These are phyloP conservation scores for Cunninghamia lanceolata DNA, from an alignment of 75 land plant genomes.

Conservation along the genomic window DNA sequence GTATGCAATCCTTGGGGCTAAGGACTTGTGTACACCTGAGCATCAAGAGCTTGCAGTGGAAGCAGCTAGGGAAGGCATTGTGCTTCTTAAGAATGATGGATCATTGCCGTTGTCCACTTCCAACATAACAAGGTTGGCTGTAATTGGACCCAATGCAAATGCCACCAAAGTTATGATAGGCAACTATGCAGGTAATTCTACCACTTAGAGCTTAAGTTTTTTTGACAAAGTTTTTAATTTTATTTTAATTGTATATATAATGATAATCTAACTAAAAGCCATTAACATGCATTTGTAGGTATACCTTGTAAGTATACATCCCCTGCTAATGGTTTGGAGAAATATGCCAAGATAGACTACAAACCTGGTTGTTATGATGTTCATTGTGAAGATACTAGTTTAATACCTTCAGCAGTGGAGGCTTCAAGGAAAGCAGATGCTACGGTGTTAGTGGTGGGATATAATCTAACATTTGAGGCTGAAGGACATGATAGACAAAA, in stretches of 20 bases:
- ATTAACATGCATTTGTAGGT: conserved; percentile 14
- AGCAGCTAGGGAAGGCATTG: conserved; percentile 38
- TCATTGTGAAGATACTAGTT: neutral
- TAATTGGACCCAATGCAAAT: conserved; percentile 92
- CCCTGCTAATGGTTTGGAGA: conserved; percentile 26
- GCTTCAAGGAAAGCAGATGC: conserved; percentile 10
- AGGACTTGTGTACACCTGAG: conserved; percentile 1
- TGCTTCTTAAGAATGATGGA: too few species aligned
- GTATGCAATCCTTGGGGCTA: conserved; percentile 19
- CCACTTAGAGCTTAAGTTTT: neutral
- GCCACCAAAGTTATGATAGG: conserved; percentile 83
- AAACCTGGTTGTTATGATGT: conserved; percentile 17
- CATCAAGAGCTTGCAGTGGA: conserved; percentile 46
- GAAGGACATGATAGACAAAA: conserved; percentile 30
- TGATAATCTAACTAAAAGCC: neutral
- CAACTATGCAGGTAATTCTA: conserved; percentile 71
- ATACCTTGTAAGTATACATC: conserved; percentile 36
- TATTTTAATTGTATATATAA: neutral
- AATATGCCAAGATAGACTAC: conserved; percentile 1
- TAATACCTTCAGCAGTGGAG: conserved; percentile 14
- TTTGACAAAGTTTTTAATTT: neutral
- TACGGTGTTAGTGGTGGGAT: conserved; percentile 30
- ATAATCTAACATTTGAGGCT: conserved; percentile 32
- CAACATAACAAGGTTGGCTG: conserved; percentile 44
- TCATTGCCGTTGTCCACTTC: neutral